Base-by-base conservation (phyloP, 2,329 filamentous ascomycete genomes). In the Neofusicoccum sp. region DNA sequence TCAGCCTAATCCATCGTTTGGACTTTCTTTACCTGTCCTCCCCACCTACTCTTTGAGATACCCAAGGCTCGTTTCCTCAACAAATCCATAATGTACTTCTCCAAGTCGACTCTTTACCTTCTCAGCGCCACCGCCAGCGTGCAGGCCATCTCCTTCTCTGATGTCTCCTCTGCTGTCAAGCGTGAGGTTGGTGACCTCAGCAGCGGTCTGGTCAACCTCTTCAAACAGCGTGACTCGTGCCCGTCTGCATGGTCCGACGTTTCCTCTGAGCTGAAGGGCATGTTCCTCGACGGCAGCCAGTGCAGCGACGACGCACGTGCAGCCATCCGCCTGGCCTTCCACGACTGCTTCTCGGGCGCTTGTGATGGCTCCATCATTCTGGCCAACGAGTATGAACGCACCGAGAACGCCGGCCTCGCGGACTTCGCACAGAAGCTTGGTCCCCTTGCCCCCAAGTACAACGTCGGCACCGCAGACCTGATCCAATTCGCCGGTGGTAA, bases 401-500 rank as follows among this genome's bases (percentile, higher is more conserved):
- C 64, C 1, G 74, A 76, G 40, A 75, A 85, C 69, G 71, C 67
- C n/a, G 82, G 81, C 0, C 72, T 85, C 3, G 68, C 75, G 60
- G 69, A 66, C 6, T 78, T 81, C 41, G 76, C 75, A 5, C 62
- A 61, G 3, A 67, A 75, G 26, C 74, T 79, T 3, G 68, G 71
- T 38, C 61, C 63, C 1, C 75, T 81, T 65, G 76, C 76, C 57
- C 62, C 66, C 20, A 73, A 76, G 60, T 79, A 77, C 62, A 70
- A 73, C 14, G 75, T 83, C n/a, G 73, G 76, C 9, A 80, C 81
- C 64, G 83, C 83, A 16, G 83, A 86, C 68, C 71, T 85, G 20
- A 79, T 83, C 41, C 80, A 84, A 67, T 78, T 83, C 53, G 80
- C 77, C 2, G 77, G 64, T 28, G 62, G 64, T 67, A 63, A 44